These are phyloP conservation scores for Pseudoturritis turrita DNA, from an alignment of 345 rosid species.

Conservation along the genomic window DNA sequence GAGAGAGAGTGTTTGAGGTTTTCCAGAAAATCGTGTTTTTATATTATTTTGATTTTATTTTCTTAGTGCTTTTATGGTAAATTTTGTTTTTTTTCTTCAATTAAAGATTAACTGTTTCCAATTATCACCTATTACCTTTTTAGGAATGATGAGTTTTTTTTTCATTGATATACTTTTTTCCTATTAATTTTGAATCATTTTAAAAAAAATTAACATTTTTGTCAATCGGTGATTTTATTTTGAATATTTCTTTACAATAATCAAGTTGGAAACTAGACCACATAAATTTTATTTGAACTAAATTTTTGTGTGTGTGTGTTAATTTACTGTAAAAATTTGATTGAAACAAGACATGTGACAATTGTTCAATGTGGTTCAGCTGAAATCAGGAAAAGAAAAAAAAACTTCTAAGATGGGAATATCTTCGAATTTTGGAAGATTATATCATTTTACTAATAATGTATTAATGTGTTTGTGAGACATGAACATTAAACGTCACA, in stretches of 20 bases:
- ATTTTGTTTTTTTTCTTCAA: too few relatives aligned
- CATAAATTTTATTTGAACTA: too few relatives aligned
- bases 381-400: background rate
- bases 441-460: background rate
- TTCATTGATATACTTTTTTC: background rate
- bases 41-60: background rate
- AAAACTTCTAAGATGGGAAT: background rate
- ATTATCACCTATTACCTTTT: background rate
- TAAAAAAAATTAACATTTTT: too few relatives aligned
- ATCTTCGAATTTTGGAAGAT: background rate
- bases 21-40: slow-evolving; percentile 11
- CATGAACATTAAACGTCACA: background rate
- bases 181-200: too few relatives aligned
- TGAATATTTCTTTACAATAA: too few relatives aligned
- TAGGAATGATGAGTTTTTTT: background rate
- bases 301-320: too few relatives aligned
- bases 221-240: too few relatives aligned
- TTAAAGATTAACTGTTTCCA: too few relatives aligned
- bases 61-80: background rate
- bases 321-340: too few relatives aligned
- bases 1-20: slow-evolving; percentile 13
- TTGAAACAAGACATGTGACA: background rate
- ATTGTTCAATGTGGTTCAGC: background rate
- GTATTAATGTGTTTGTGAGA: background rate
- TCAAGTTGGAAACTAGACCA: too few relatives aligned